Conservation (phyloP, 768 basidiomycete species). For the Tubosaeta brunneosetosa region DNA sequence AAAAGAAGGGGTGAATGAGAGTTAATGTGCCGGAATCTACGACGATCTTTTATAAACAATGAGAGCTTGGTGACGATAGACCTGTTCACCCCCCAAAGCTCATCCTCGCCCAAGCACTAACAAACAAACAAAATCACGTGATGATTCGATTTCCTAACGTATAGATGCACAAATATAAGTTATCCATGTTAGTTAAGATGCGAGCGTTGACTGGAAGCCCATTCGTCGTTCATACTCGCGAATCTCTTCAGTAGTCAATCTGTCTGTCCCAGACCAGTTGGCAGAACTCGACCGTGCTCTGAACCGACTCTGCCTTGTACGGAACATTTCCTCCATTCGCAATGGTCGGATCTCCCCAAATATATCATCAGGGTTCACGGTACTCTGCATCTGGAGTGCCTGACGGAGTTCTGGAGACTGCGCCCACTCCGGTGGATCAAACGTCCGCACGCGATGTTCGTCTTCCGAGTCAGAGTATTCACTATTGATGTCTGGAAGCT, state of each 20-base stretch:
- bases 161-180: slow-evolving; percentile 9
- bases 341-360: slow-evolving; percentile 87
- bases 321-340: slow-evolving; percentile 93
- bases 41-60: slow-evolving; percentile 33
- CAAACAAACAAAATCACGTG: slow-evolving; percentile 22
- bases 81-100: slow-evolving; percentile 14
- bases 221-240: slow-evolving; percentile 83
- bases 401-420: slow-evolving; percentile 82
- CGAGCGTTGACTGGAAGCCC: slow-evolving; percentile 58
- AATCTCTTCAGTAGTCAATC: slow-evolving; percentile 79
- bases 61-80: slow-evolving; percentile 21
- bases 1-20: slow-evolving; percentile 30
- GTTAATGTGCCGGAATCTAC: slow-evolving; percentile 23
- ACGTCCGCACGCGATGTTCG: slow-evolving; percentile 70
- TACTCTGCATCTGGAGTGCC: slow-evolving; percentile 76
- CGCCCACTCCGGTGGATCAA: slow-evolving; percentile 82
- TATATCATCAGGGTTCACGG: slow-evolving; percentile 85
- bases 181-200: slow-evolving; percentile 14
- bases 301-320: slow-evolving; percentile 71
- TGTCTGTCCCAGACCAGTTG: slow-evolving; percentile 94
- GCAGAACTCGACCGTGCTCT: slow-evolving; percentile 89
- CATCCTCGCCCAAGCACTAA: slow-evolving; percentile 15
- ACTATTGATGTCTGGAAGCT: slow-evolving; percentile 92
- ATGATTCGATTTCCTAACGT: background rate
- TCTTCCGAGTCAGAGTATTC: slow-evolving; percentile 98